phyloP scores from a whole-genome alignment of 148 eudicot species.

The Drosera capensis region DNA sequence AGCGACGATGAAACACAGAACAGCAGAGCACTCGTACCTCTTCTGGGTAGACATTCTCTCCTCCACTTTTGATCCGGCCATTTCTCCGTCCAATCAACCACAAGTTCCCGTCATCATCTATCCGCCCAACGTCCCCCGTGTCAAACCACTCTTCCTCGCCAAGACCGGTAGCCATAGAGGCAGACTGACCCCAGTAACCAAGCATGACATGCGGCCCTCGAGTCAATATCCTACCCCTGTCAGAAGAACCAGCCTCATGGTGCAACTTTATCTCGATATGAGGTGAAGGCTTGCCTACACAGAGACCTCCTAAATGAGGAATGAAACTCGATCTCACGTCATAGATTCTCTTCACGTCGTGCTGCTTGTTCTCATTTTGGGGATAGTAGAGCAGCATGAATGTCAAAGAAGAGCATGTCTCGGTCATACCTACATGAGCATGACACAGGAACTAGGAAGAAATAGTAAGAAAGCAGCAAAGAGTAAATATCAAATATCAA shows the following conservation, averaged over 20 bases:
- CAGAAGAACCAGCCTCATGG: conserved; percentile 25
- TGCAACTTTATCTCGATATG: conserved; percentile 48
- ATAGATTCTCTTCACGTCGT: conserved; percentile 1
- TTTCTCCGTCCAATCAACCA: conserved; percentile 84
- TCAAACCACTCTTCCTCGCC: conserved; percentile 58
- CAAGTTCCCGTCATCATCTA: conserved; percentile 53
- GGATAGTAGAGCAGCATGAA: conserved; percentile 67
- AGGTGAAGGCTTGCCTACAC: conserved; percentile 92
- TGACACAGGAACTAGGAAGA: conserved; percentile 1
- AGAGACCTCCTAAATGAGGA: conserved; percentile 26
- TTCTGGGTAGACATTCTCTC: conserved; percentile 89
- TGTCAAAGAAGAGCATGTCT: conserved; percentile 82
- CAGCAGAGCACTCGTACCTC: conserved; percentile 32
- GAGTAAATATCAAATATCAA: too few relatives aligned
- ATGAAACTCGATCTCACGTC: neutral
- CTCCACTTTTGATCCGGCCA: conserved; percentile 87
- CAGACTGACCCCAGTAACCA: conserved; percentile 53
- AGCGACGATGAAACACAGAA: neutral
- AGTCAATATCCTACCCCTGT: conserved; percentile 55
- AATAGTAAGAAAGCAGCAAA: too few relatives aligned
- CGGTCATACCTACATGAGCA: conserved; percentile 72
- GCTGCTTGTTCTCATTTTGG: conserved; percentile 7
- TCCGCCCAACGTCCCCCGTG: conserved; percentile 74
- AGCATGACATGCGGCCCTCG: conserved; percentile 87
- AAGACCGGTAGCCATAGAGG: conserved; percentile 4